Percentiles rank a stretch among this genome's conserved stretches.
Conservation (phyloP, 305 asterid species). For the Petunia hybrid region DNA sequence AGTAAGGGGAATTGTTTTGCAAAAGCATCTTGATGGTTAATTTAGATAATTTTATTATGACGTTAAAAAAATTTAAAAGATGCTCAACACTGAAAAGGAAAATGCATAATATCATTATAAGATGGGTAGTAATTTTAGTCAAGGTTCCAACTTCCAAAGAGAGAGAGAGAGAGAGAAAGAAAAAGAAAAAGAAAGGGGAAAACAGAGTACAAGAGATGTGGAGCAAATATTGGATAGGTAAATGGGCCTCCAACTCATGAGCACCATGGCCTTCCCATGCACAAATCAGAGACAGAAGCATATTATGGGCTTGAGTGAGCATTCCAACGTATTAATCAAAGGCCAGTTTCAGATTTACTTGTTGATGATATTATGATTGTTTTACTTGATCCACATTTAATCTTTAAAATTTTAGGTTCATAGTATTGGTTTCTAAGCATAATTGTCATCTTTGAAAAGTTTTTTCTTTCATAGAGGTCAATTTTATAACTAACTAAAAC, state of each 20-base stretch:
- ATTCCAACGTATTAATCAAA: constrained; percentile 29
- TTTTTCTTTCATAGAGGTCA: background rate
- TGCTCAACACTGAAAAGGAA: background rate
- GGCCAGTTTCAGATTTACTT: background rate
- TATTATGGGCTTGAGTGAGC: constrained; percentile 37
- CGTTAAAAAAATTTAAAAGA: no score
- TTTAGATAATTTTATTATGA: no score
- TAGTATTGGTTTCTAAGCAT: no score
- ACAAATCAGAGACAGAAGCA: constrained; percentile 25
- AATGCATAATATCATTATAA: background rate
- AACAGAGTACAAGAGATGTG: background rate
- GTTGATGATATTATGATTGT: background rate
- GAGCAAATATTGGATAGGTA: background rate
- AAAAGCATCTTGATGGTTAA: no score
- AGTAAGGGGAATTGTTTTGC: no score
- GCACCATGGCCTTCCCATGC: constrained; percentile 28
- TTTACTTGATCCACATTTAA: no score
- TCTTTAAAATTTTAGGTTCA: no score
- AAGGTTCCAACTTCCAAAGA: no score
- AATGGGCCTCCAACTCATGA: constrained; percentile 37
- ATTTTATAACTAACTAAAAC: background rate
- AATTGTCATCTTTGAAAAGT: no score
- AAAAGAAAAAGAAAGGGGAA: background rate
- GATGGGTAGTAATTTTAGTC: no score
- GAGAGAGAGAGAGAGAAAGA: background rate